phyloP scores from a whole-genome alignment of 2,329 filamentous ascomycete species.

The Trichoderma asperellum region DNA sequence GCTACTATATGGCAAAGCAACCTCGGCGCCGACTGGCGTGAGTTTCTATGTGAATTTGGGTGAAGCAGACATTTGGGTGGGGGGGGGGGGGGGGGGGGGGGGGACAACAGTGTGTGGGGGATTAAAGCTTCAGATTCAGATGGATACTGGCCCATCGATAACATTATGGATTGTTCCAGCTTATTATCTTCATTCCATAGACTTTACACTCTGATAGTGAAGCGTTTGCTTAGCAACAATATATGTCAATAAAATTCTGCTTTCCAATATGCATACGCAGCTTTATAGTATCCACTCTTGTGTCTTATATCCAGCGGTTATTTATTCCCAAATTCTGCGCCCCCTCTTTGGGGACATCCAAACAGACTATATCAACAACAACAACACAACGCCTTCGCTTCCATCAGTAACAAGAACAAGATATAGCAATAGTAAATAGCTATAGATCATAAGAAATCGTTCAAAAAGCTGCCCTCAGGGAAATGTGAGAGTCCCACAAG shows the following conservation, averaged over 20 bases:
- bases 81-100: too few species aligned
- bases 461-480: not conserved
- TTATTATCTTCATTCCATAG: too few species aligned
- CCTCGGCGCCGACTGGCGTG: slow-evolving; percentile 2
- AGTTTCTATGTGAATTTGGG: not conserved
- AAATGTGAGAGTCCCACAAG: not conserved
- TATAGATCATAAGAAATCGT: not conserved
- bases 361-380: not conserved
- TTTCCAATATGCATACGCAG: not conserved
- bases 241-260: not conserved
- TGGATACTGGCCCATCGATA: too few species aligned
- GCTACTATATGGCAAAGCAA: slow-evolving; percentile 1
- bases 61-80: not conserved
- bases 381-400: not conserved
- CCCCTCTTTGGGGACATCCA: not conserved
- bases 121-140: not conserved
- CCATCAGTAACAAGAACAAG: not conserved
- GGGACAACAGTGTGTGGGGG: too few species aligned
- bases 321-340: not conserved
- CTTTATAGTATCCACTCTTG: not conserved
- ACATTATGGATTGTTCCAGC: too few species aligned
- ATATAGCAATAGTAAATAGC: not conserved
- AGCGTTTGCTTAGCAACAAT: not conserved
- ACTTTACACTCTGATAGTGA: not conserved
- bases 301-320: not conserved